phyloP scores from a whole-genome alignment of 352 stramenopile species.

The Thraustotheca clavata region DNA sequence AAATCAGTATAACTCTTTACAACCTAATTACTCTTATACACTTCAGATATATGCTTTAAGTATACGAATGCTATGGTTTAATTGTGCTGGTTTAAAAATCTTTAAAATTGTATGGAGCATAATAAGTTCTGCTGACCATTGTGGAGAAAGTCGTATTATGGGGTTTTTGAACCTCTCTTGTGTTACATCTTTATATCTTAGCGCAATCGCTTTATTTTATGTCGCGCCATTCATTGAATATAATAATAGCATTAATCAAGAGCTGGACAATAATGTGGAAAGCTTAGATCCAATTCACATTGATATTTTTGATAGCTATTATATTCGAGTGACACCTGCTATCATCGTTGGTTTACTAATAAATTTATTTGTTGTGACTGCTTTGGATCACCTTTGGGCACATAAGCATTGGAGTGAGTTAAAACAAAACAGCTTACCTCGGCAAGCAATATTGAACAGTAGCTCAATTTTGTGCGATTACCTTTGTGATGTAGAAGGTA shows the following conservation, averaged over 20 bases:
- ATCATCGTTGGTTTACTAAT: neutral
- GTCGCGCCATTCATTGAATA: conserved; percentile 9
- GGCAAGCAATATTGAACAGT: conserved; percentile 4
- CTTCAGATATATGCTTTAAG: conserved; percentile 1
- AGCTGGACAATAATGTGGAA: neutral
- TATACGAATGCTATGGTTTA: conserved; percentile 10
- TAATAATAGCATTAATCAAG: neutral
- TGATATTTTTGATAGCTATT: conserved; percentile 5
- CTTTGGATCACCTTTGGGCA: neutral
- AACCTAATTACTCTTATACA: neutral
- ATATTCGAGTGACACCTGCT: neutral
- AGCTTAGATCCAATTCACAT: neutral
- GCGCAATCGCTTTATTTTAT: neutral
- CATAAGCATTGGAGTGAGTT: neutral
- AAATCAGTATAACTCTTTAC: neutral
- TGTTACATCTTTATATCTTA: conserved; percentile 5
- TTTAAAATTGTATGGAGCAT: neutral
- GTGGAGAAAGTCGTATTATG: neutral
- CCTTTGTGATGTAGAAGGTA: too few relatives aligned
- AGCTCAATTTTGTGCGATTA: too few relatives aligned
- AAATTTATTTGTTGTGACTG: neutral
- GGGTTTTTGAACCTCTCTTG: neutral
- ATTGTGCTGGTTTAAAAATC: neutral
- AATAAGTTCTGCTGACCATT: neutral
- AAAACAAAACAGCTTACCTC: neutral